Conservation (phyloP, 2,329 filamentous ascomycete species). For the Aureobasidium leucospermi region DNA sequence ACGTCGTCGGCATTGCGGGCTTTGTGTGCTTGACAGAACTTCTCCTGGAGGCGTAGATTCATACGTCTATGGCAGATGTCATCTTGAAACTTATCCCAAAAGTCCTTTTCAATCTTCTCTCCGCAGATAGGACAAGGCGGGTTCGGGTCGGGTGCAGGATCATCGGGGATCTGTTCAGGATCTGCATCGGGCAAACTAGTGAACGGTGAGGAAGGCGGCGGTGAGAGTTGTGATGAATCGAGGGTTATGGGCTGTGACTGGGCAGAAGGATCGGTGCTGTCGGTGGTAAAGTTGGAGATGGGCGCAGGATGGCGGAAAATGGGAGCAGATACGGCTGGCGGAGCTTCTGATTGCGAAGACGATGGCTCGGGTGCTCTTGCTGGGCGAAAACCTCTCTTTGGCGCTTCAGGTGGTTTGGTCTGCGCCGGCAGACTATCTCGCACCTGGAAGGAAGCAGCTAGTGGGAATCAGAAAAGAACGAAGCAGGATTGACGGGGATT, state of each 20-base stretch:
- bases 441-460: background rate
- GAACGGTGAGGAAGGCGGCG: background rate
- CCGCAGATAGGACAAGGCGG: conserved; percentile 28
- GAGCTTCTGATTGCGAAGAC: background rate
- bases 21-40: conserved; percentile 29
- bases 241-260: background rate
- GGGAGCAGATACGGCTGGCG: background rate
- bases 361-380: background rate
- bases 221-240: conserved; percentile 6
- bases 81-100: conserved; percentile 26
- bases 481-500: too few species aligned
- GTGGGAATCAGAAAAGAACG: background rate
- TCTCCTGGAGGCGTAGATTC: conserved; percentile 26
- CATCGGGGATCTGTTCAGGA: background rate
- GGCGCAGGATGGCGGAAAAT: background rate
- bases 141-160: background rate
- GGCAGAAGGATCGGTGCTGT: background rate
- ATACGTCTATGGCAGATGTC: conserved; percentile 19
- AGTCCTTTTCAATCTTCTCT: conserved; percentile 22
- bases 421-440: background rate
- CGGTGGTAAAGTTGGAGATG: background rate
- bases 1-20: conserved; percentile 20
- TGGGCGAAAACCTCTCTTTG: background rate
- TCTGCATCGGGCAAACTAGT: background rate
- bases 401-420: background rate